A percentile compares a stretch with the other conserved stretches of the same genome.
These are phyloP conservation scores for Linnemannia schmuckeri DNA, from an alignment of 192 early-diverging fungal species.

Conservation along the genomic window DNA sequence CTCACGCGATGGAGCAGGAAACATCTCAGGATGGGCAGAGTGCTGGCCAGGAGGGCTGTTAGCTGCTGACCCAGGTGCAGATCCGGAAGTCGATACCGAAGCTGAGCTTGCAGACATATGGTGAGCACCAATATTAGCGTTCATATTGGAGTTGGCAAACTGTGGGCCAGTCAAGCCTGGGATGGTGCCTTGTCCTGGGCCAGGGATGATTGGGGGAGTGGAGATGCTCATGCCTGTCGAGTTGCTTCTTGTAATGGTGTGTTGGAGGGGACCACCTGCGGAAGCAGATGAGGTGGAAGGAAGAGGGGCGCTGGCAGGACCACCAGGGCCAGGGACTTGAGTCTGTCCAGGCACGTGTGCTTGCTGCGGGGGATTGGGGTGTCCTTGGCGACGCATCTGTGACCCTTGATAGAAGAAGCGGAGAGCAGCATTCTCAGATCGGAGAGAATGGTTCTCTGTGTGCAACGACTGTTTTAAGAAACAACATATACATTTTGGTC, in stretches of 20 bases:
- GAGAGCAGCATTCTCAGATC: conserved; percentile 49
- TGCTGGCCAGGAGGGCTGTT: conserved; percentile 47
- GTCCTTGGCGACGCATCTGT: conserved; percentile 32
- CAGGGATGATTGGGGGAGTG: conserved; percentile 50
- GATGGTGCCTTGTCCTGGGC: conserved; percentile 49
- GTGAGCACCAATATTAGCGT: neutral
- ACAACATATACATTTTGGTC: neutral
- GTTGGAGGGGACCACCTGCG: no score
- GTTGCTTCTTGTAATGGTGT: neutral
- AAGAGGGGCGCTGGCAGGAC: neutral
- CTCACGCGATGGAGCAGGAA: neutral
- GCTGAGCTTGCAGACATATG: conserved; percentile 4
- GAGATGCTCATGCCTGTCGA: conserved; percentile 15
- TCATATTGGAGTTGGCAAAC: neutral
- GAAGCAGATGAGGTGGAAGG: neutral
- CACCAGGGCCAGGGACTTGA: neutral
- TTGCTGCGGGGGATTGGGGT: conserved; percentile 13
- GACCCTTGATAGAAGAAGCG: conserved; percentile 56
- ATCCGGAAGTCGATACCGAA: conserved; percentile 19
- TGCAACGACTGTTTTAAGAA: conserved; percentile 27
- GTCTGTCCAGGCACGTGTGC: neutral
- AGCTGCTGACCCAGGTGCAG: conserved; percentile 31
- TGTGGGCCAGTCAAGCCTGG: conserved; percentile 23
- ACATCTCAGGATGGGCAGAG: conserved; percentile 1
- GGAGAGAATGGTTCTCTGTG: conserved; percentile 47